Base-by-base conservation (phyloP, 805 yeast species). In the Cyberlindnera maclurae region DNA sequence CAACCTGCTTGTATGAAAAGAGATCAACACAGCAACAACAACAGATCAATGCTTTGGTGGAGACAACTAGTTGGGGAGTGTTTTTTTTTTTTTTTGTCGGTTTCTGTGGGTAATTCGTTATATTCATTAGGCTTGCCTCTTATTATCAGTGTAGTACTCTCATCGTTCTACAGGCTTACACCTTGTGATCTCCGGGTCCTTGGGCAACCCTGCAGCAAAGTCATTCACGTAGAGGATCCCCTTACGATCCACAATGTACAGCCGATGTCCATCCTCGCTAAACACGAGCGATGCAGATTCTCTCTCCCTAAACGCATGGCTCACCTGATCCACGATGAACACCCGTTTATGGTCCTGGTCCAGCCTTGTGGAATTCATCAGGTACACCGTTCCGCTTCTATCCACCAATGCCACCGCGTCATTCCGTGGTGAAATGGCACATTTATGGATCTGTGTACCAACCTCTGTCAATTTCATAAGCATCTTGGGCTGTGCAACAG, bases 341-440 rank as follows among this genome's bases (percentile, higher is more conserved):
- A 62, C 45, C 37, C 68, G 52, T 40, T 82, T 69, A 37, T 76
- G 74, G 43, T 74, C 76, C 43, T 66, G 68, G 41, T 71, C 71
- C 58, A 74, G 70, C 49, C 74, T 69, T 0, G 83, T 80, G 2
- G 85, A 72, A 11, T 77, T 67, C 59, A 83, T 73, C 29, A 87
- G 64, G 49, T 74, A 86, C 0, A 88, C 79, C 2, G 75, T 65
- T 0, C 97, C 97, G 39, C 77, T 77, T 43, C 84, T 75, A 54
- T 83, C 93, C 15, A 88, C 60, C 49, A 84, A 81, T 3, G 90
- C 95, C 22, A 87, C 68, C 0, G 93, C 81, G 54, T 88, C 95
- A 24, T 93, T 89, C 16, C 95, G 65, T 2, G 96, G 96, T 3
- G 94, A 83, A 1, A 84, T 70, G 16, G 80, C 78, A 40, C 81